phyloP scores from a whole-genome alignment of 1,284 basidiomycete genomes.

The Mycena sp. region DNA sequence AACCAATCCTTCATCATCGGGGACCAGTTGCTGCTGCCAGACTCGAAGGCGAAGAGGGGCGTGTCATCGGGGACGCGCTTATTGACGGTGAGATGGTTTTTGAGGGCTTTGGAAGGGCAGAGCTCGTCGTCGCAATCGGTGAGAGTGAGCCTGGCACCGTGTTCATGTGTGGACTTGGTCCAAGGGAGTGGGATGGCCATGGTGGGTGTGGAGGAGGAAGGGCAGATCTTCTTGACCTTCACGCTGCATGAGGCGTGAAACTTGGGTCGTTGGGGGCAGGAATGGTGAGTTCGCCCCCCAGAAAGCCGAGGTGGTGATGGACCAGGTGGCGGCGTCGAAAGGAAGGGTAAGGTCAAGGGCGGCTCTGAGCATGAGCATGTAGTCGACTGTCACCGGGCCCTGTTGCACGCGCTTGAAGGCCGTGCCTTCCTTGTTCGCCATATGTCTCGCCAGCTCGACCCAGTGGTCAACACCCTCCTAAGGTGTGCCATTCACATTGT shows the following conservation, averaged over 20 bases:
- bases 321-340: conserved; percentile 37
- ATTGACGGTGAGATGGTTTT: conserved; percentile 37
- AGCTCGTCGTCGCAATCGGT: conserved; percentile 28
- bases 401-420: conserved; percentile 23
- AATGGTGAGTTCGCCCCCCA: conserved; percentile 41
- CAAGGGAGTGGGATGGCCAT: conserved; percentile 39
- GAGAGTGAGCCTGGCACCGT: conserved; percentile 35
- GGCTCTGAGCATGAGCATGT: conserved; percentile 29
- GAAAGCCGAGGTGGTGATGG: conserved; percentile 35
- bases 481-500: conserved; percentile 33
- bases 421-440: conserved; percentile 31
- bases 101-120: conserved; percentile 37
- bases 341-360: conserved; percentile 29
- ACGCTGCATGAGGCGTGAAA: conserved; percentile 30
- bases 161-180: conserved; percentile 40
- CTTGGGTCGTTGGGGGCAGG: neutral
- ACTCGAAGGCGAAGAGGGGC: neutral
- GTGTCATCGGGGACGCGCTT: neutral
- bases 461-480: conserved; percentile 40
- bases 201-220: conserved; percentile 2
- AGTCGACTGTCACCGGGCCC: conserved; percentile 36
- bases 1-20: conserved; percentile 16
- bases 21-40: neutral
- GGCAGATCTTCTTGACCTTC: neutral
- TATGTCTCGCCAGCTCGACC: conserved; percentile 30